Evolutionary conservation across 345 rosid genomes (phyloP), one percentile per base, ranked within the genome.

Genomic region (Theobroma cacao): DNA sequence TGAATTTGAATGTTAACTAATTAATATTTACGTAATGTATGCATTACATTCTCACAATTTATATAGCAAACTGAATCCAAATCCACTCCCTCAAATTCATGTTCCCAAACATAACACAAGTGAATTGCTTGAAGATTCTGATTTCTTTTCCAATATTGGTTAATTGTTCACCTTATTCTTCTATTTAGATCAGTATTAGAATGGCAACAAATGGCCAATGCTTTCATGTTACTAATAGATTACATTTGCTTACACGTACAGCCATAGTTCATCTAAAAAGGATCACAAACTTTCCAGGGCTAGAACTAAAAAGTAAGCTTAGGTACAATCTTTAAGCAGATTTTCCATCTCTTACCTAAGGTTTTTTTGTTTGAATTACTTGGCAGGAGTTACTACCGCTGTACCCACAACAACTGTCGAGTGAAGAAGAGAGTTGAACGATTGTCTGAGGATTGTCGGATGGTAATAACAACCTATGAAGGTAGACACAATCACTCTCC

Each of bases 391-490:
- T 95, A 95, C 59, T 95, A 95, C 65, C 86, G 98, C 8, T 95
- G 98, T 72, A 93, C 98, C 7, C 89, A 95, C 77, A 93, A 61
- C 66, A 95, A 89, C 75, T 95, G 99, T 80, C 84, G 94, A 74
- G 98, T 95, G 86, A 95, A 95, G 91, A 95, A 95, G 90, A 95
- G 98, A 82, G 97, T 95, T 11, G 99, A 95, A 80, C 63, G 99
- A 72, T 81, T 95, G 33, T 95, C 98, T 7, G 98, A 95, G 77
- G 99, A 95, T 66, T 91, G 97, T 80, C 87, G 99, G 78, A 95
- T 95, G 99, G 99, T 95, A 77, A 95, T 95, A 65, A 95, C 99
- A 17, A 95, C 99, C 38, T 95, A 95, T 30, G 99, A 95, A 91
- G 99, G 99, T 61, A 90, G 99, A 83, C 99, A 95, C 86, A 93